A percentile compares a stretch with the other conserved stretches of the same genome.
phyloP scores from a whole-genome alignment of 1,284 basidiomycete genomes.

The Cerrena zonata region DNA sequence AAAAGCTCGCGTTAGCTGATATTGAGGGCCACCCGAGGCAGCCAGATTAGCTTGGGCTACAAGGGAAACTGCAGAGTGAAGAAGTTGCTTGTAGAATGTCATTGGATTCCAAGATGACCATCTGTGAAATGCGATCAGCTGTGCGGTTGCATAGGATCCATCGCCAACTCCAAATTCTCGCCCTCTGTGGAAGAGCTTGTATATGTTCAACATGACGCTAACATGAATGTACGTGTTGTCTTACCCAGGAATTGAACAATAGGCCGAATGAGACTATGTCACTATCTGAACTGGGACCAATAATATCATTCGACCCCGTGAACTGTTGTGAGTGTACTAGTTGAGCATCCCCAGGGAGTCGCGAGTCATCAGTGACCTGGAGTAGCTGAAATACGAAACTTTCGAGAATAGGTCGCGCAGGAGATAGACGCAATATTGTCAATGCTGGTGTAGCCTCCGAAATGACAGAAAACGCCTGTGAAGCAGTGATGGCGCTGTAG shows the following conservation, averaged over 20 bases:
- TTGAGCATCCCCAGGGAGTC: slow-evolving; percentile 58
- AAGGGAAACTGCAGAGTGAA: slow-evolving; percentile 55
- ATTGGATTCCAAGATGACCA: slow-evolving; percentile 63
- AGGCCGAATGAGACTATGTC: slow-evolving; percentile 62
- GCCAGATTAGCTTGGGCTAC: slow-evolving; percentile 44
- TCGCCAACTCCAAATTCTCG: slow-evolving; percentile 61
- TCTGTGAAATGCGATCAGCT: slow-evolving; percentile 54
- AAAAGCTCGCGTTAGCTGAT: slow-evolving; percentile 62
- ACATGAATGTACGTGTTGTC: slow-evolving; percentile 16
- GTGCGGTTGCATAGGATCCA: slow-evolving; percentile 44
- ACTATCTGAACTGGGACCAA: slow-evolving; percentile 52
- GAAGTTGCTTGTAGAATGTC: slow-evolving; percentile 63
- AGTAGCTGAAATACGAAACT: slow-evolving; percentile 50
- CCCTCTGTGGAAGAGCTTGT: slow-evolving; percentile 35
- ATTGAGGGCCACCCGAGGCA: slow-evolving; percentile 28
- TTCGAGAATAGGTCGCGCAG: slow-evolving; percentile 53
- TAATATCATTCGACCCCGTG: slow-evolving; percentile 50
- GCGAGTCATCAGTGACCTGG: slow-evolving; percentile 61
- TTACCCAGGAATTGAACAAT: slow-evolving; percentile 53
- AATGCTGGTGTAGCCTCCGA: slow-evolving; percentile 53
- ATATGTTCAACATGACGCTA: background rate
- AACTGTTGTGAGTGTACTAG: slow-evolving; percentile 61
- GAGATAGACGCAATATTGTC: slow-evolving; percentile 38
- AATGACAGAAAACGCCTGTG: slow-evolving; percentile 50
- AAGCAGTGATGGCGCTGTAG: slow-evolving; percentile 49